Evolutionary conservation across 1,284 basidiomycete genomes (phyloP).

Genomic region (Athelia sp.): DNA sequence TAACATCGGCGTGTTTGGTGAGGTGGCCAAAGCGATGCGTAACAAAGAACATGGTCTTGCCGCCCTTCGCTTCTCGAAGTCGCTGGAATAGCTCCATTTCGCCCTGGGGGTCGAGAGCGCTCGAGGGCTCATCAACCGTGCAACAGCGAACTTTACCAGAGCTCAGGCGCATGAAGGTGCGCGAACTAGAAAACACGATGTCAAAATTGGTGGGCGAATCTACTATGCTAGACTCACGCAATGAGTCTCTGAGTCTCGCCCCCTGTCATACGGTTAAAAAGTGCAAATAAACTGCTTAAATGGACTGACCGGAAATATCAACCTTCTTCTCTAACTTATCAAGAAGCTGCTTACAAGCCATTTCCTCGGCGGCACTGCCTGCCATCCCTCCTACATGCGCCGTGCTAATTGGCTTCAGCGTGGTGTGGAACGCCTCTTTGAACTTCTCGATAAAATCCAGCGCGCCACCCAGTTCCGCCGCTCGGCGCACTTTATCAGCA

Average conservation of each 20-base stretch:
- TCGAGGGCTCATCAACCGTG: slow-evolving; percentile 35
- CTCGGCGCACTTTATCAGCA: slow-evolving; percentile 23
- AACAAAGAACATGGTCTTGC: slow-evolving; percentile 33
- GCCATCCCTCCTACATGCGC: slow-evolving; percentile 8
- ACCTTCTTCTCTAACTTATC: slow-evolving; percentile 9
- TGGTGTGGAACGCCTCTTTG: slow-evolving; percentile 26
- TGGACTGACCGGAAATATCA: slow-evolving; percentile 21
- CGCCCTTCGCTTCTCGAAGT: slow-evolving; percentile 21
- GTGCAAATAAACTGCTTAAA: neutral
- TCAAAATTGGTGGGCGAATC: slow-evolving; percentile 1
- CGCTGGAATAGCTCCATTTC: slow-evolving; percentile 29
- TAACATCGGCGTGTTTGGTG: slow-evolving; percentile 31
- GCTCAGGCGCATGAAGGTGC: slow-evolving; percentile 34
- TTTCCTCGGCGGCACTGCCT: neutral
- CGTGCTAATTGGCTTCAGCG: slow-evolving; percentile 29
- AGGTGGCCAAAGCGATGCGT: slow-evolving; percentile 32
- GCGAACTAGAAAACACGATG: slow-evolving; percentile 21
- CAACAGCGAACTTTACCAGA: slow-evolving; percentile 26
- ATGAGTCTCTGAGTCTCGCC: slow-evolving; percentile 43
- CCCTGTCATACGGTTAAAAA: slow-evolving; percentile 17
- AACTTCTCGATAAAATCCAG: slow-evolving; percentile 27
- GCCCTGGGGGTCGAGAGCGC: slow-evolving; percentile 30
- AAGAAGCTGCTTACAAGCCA: slow-evolving; percentile 7
- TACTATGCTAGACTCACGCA: slow-evolving; percentile 29
- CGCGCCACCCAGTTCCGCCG: slow-evolving; percentile 32